phyloP scores from a whole-genome alignment of 441 rosid species.

The Mallotus repandus region DNA sequence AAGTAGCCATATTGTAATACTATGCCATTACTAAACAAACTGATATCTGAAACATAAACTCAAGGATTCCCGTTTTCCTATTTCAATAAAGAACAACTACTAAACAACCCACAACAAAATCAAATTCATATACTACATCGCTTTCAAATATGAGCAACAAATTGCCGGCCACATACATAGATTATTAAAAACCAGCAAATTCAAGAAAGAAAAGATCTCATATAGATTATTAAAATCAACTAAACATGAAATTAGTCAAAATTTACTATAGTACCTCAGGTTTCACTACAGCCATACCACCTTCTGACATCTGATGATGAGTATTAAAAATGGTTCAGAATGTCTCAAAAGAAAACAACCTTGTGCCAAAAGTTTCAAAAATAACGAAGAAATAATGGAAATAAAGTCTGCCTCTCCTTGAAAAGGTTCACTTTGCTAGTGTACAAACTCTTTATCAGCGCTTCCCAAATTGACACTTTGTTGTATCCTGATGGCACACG shows the following conservation, averaged over 20 bases:
- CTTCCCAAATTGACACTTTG: constrained; percentile 30
- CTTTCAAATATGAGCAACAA: neutral
- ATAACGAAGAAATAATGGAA: constrained; percentile 16
- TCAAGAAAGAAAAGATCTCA: neutral
- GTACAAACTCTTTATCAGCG: constrained; percentile 24
- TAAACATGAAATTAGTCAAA: neutral
- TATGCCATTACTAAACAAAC: neutral
- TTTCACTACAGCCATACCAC: constrained; percentile 47
- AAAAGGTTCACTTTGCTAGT: constrained; percentile 29
- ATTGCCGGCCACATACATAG: neutral
- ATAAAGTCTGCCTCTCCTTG: constrained; percentile 24
- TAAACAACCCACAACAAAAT: neutral
- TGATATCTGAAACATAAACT: constrained; percentile 8
- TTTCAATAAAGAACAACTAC: neutral
- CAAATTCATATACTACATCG: neutral
- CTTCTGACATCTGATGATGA: constrained; percentile 46
- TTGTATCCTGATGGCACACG: constrained; percentile 16
- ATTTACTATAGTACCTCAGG: constrained; percentile 42
- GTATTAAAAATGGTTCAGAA: constrained; percentile 13
- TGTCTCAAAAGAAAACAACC: constrained; percentile 12
- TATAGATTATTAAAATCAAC: constrained; percentile 7
- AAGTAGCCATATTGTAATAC: neutral
- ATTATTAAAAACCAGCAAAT: neutral
- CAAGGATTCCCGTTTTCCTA: neutral
- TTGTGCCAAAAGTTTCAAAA: constrained; percentile 29